These are phyloP conservation scores for Dendrocalamus latiflorus DNA, from an alignment of 202 grass and related monocot species.

Conservation along the genomic window DNA sequence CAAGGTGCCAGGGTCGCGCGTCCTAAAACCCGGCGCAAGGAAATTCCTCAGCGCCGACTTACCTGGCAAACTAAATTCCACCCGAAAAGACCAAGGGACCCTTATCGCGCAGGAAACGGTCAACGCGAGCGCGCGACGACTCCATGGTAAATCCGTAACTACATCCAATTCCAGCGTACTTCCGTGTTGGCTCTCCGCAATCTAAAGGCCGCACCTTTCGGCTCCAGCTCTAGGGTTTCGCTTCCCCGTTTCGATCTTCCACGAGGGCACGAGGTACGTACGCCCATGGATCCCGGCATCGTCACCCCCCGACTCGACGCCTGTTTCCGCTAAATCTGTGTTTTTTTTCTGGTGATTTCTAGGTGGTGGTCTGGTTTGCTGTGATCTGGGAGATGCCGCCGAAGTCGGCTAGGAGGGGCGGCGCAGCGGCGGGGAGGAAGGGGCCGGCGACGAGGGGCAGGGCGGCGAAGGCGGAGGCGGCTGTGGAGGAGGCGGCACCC, in stretches of 20 bases:
- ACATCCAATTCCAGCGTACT: background rate
- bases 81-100: conserved; percentile 1
- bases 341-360: background rate
- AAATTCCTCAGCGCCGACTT: background rate
- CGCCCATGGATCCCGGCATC: background rate
- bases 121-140: background rate
- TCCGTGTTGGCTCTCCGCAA: conserved; percentile 2
- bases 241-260: conserved; percentile 19
- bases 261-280: conserved; percentile 26
- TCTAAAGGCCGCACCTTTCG: conserved; percentile 3
- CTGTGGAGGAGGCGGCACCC: background rate
- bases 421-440: conserved; percentile 31
- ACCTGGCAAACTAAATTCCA: background rate
- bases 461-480: conserved; percentile 21
- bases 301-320: background rate
- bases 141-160: conserved; percentile 32
- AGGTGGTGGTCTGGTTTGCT: conserved; percentile 8
- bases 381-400: conserved; percentile 56
- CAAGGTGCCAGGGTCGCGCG: no score
- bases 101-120: background rate
- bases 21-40: background rate
- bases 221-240: conserved; percentile 42
- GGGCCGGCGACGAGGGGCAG: conserved; percentile 26
- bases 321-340: background rate
- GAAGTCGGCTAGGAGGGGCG: conserved; percentile 48